Percentiles rank a stretch among this genome's conserved stretches.
phyloP scores from a whole-genome alignment of 1,284 basidiomycete species.

The Sanguinoderma infundibulare region DNA sequence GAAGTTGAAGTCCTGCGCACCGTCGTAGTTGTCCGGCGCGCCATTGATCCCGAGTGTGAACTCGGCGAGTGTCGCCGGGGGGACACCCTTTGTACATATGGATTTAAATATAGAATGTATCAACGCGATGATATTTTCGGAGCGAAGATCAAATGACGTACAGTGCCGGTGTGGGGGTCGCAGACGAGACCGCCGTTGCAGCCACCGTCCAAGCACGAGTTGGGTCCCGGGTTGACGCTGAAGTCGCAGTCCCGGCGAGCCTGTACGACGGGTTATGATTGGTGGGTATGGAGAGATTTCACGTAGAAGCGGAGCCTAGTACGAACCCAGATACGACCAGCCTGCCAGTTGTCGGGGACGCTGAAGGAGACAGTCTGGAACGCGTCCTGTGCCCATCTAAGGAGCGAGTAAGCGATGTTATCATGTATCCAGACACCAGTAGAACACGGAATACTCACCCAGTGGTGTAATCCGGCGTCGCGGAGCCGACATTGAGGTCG shows the following conservation, averaged over 20 bases:
- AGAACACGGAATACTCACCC: slow-evolving; percentile 33
- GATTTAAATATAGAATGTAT: too few species aligned
- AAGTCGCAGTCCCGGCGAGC: slow-evolving; percentile 52
- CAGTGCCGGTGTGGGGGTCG: slow-evolving; percentile 42
- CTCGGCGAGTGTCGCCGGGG: slow-evolving; percentile 44
- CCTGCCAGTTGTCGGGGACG: slow-evolving; percentile 43
- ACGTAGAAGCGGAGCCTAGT: not conserved
- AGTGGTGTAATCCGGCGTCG: slow-evolving; percentile 32
- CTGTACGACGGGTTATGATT: slow-evolving; percentile 20
- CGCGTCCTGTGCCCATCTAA: slow-evolving; percentile 38
- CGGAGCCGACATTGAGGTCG: slow-evolving; percentile 35
- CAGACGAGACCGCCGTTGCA: slow-evolving; percentile 53
- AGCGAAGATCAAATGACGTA: slow-evolving; percentile 17
- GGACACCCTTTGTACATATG: slow-evolving; percentile 34
- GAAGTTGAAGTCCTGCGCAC: slow-evolving; percentile 21
- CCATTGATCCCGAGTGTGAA: slow-evolving; percentile 41
- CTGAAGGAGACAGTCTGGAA: slow-evolving; percentile 37
- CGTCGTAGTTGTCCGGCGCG: slow-evolving; percentile 44
- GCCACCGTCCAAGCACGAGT: slow-evolving; percentile 47
- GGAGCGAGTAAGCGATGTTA: slow-evolving; percentile 25
- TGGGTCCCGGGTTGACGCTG: slow-evolving; percentile 41
- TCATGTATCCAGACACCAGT: slow-evolving; percentile 6
- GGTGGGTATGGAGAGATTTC: too few species aligned
- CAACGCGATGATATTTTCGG: too few species aligned
- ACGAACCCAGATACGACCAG: slow-evolving; percentile 45